phyloP scores from a whole-genome alignment of 2,329 filamentous ascomycete genomes.

The Aspergillus pseudotamarii region DNA sequence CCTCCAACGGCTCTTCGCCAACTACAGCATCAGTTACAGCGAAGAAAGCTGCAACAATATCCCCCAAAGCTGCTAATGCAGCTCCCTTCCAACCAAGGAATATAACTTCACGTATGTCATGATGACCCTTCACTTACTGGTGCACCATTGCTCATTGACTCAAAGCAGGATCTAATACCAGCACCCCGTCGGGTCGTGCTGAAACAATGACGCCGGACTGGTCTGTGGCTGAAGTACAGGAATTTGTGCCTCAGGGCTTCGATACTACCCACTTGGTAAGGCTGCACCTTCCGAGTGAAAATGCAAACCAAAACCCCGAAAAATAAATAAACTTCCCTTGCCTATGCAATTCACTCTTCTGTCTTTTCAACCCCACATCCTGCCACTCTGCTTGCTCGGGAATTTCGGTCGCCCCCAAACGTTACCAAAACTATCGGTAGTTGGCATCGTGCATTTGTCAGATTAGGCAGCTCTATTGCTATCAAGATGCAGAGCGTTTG shows the following conservation, averaged over 20 bases:
- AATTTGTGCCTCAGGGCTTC: slow-evolving; percentile 59
- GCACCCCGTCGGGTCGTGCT: slow-evolving; percentile 44
- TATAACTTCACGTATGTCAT: slow-evolving; percentile 41
- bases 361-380: not conserved
- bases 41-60: slow-evolving; percentile 74
- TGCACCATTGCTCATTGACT: slow-evolving; percentile 25
- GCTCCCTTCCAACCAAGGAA: slow-evolving; percentile 59
- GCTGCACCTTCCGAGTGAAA: slow-evolving; percentile 26
- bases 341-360: not conserved
- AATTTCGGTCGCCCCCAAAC: not conserved
- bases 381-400: not conserved
- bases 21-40: slow-evolving; percentile 23
- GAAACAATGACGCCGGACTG: slow-evolving; percentile 47
- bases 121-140: slow-evolving; percentile 1
- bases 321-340: not conserved
- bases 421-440: not conserved
- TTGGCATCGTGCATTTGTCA: not conserved
- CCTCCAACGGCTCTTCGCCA: slow-evolving; percentile 40
- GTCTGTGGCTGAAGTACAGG: slow-evolving; percentile 48
- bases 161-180: slow-evolving; percentile 42
- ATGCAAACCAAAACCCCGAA: not conserved
- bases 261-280: slow-evolving; percentile 52
- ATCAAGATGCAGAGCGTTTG: not conserved
- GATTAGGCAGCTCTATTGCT: not conserved
- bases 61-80: slow-evolving; percentile 86